These are phyloP conservation scores for Hippophae tibetana DNA, from an alignment of 306 rosid genomes.

Conservation along the genomic window DNA sequence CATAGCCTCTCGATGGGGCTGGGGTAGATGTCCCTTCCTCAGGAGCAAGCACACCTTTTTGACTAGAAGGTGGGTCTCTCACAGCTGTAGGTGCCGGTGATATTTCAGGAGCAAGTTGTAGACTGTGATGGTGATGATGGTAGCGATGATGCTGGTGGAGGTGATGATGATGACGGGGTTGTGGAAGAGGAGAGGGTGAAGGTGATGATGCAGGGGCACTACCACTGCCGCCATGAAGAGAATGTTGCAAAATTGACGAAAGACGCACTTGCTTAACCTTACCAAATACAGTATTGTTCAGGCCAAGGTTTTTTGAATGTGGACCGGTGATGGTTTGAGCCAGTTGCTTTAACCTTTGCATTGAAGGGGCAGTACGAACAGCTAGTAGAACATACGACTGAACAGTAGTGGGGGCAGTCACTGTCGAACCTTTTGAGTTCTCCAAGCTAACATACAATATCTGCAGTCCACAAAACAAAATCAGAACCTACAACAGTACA, in stretches of 20 bases:
- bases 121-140: constrained; percentile 28
- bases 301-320: constrained; percentile 73
- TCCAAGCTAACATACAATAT: constrained; percentile 52
- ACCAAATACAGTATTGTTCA: constrained; percentile 77
- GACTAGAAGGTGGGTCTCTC: constrained; percentile 20
- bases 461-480: constrained; percentile 45
- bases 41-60: constrained; percentile 34
- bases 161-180: constrained; percentile 31
- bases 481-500: constrained; percentile 18
- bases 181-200: constrained; percentile 60
- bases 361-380: constrained; percentile 56
- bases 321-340: constrained; percentile 75
- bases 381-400: constrained; percentile 63
- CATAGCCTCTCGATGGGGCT: constrained; percentile 32
- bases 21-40: constrained; percentile 39
- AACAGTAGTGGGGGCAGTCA: constrained; percentile 55
- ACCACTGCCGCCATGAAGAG: constrained; percentile 50
- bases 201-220: constrained; percentile 42
- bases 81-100: constrained; percentile 40
- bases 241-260: constrained; percentile 62
- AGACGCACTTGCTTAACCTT: constrained; percentile 86
- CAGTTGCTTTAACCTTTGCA: constrained; percentile 62
- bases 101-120: constrained; percentile 41
- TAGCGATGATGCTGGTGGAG: constrained; percentile 41
- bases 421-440: constrained; percentile 68